phyloP scores from a whole-genome alignment of 441 rosid genomes.

The Erodium moschatum region DNA sequence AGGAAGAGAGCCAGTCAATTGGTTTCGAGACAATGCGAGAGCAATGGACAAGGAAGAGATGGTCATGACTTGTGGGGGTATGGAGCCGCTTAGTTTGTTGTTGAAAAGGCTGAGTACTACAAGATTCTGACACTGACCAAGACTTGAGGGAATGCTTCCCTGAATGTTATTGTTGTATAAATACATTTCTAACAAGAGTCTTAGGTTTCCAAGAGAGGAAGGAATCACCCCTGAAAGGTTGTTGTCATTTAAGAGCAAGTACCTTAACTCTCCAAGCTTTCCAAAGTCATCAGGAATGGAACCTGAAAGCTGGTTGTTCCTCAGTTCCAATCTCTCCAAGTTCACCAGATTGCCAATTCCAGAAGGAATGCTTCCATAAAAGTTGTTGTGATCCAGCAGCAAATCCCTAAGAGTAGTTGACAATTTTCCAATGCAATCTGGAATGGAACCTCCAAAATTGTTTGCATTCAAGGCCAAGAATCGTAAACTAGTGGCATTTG shows the following conservation, averaged over 20 bases:
- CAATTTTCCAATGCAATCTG: conserved; percentile 21
- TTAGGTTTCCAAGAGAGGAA: conserved; percentile 17
- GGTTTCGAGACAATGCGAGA: conserved; percentile 7
- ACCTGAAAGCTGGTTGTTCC: conserved; percentile 14
- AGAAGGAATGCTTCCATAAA: conserved; percentile 17
- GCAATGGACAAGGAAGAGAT: conserved; percentile 6
- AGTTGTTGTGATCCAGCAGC: neutral
- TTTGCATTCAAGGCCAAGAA: neutral
- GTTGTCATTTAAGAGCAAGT: neutral
- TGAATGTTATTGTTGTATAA: conserved; percentile 6
- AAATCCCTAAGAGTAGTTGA: neutral
- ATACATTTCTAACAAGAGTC: neutral
- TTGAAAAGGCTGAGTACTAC: neutral
- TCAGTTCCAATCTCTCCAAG: neutral
- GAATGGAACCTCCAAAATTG: conserved; percentile 22
- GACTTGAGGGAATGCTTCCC: conserved; percentile 18
- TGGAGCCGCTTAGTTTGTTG: conserved; percentile 18
- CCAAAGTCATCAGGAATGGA: conserved; percentile 7
- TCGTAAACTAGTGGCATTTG: conserved; percentile 14
- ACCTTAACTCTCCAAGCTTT: neutral
- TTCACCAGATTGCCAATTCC: conserved; percentile 16
- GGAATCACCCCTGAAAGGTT: conserved; percentile 17
- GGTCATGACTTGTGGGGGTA: conserved; percentile 16
- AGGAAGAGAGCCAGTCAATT: conserved; percentile 19
- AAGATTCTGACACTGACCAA: conserved; percentile 15